These are phyloP conservation scores for Boletus eberwhitei DNA, from an alignment of 768 basidiomycete genomes.

Conservation along the genomic window DNA sequence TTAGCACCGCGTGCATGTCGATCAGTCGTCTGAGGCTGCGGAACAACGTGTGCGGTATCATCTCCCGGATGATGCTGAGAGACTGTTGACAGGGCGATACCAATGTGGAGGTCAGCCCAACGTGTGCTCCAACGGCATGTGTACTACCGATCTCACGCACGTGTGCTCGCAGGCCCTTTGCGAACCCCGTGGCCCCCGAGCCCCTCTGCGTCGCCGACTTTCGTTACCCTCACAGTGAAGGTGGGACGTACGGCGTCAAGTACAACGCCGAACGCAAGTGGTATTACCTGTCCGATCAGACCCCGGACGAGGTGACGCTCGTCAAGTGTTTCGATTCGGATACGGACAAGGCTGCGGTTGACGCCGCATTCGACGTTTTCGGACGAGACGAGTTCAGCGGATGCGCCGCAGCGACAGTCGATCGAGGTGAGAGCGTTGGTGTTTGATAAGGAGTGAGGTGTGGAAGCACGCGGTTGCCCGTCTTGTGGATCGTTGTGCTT, in stretches of 20 bases:
- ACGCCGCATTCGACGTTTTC: conserved; percentile 32
- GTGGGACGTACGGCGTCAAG: conserved; percentile 20
- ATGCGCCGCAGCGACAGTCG: too few relatives aligned
- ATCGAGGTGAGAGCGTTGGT: too few relatives aligned
- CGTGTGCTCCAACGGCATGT: too few relatives aligned
- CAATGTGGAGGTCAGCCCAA: conserved; percentile 35
- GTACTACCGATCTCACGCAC: neutral
- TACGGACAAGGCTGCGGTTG: conserved; percentile 32
- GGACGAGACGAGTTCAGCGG: conserved; percentile 11
- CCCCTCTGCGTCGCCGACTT: conserved; percentile 40
- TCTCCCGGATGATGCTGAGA: conserved; percentile 38
- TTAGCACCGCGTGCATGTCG: conserved; percentile 42
- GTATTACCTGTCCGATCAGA: conserved; percentile 39
- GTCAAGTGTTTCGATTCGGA: conserved; percentile 45
- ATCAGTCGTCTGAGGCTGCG: conserved; percentile 37
- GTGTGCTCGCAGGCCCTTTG: conserved; percentile 26
- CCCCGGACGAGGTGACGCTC: conserved; percentile 27
- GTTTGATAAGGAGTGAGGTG: too few relatives aligned
- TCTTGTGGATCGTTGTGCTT: too few relatives aligned
- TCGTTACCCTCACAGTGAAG: conserved; percentile 33
- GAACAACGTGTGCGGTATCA: conserved; percentile 35
- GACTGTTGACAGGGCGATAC: conserved; percentile 36
- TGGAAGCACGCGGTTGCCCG: too few relatives aligned
- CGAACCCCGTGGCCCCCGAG: conserved; percentile 32
- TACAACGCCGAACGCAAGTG: conserved; percentile 35